phyloP scores from a whole-genome alignment of 1,139 yeast species.

The Zygosaccharomyces sapae region DNA sequence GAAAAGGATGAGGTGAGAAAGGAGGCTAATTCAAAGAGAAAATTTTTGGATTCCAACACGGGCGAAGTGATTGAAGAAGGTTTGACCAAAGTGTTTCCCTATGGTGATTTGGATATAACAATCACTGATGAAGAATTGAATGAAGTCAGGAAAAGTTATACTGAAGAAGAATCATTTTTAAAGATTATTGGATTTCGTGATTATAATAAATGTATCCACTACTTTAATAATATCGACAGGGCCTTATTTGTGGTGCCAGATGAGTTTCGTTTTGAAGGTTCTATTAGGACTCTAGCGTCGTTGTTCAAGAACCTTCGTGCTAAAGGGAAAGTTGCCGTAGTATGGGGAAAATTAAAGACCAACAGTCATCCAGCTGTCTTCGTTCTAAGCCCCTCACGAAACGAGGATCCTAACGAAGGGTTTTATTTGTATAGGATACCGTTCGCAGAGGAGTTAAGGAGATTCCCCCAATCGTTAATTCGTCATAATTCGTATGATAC shows the following conservation, averaged over 20 bases:
- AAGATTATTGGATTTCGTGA: constrained; percentile 66
- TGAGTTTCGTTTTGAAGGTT: constrained; percentile 55
- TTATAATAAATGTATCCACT: constrained; percentile 41
- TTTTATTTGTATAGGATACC: constrained; percentile 59
- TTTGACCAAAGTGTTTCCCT: constrained; percentile 39
- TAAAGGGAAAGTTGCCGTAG: constrained; percentile 55
- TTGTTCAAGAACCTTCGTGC: constrained; percentile 58
- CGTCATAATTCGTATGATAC: constrained; percentile 21
- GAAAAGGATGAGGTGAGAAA: constrained; percentile 49
- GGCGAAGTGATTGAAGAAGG: constrained; percentile 43
- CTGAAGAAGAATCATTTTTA: constrained; percentile 41
- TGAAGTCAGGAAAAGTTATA: constrained; percentile 38
- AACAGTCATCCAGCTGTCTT: constrained; percentile 56
- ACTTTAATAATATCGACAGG: constrained; percentile 50
- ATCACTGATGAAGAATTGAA: constrained; percentile 38
- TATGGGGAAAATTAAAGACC: constrained; percentile 63
- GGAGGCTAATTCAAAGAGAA: constrained; percentile 51
- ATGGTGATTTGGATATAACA: constrained; percentile 46
- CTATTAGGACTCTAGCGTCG: constrained; percentile 63
- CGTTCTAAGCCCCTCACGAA: constrained; percentile 54
- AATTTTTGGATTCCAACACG: constrained; percentile 39
- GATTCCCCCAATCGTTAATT: constrained; percentile 40
- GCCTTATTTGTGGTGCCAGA: constrained; percentile 61
- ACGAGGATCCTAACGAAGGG: constrained; percentile 43
- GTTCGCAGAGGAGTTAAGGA: constrained; percentile 58